Base-by-base conservation (phyloP, 345 rosid genomes). In the Eutrema heterophyllum region DNA sequence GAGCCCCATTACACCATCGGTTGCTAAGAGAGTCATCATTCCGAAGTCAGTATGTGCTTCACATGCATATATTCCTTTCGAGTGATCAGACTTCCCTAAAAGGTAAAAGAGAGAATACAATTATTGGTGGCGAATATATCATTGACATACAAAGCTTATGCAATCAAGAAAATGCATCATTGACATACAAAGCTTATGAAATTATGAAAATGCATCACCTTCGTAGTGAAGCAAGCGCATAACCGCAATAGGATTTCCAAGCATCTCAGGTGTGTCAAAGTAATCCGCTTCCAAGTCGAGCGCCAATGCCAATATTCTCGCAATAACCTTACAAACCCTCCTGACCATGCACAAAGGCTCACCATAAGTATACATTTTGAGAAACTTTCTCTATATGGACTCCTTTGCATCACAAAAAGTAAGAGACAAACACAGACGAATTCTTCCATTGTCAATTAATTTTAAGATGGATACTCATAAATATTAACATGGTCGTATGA, bases 11-110 rank as follows among this genome's bases (percentile, higher is more conserved):
- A 88, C 88, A 48, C 80, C 83, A 77, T 90, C 96, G 1, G 92
- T 93, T 30, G 90, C 92, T 76, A 93, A 77, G 26, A 93, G 94
- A 45, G 97, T 84, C 54, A 93, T 83, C 77, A 91, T 71, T 68
- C 96, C 96, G 18, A 44, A 89, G 80, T 93, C 98, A 53, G 94
- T 84, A 79, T 93, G 98, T 49, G 98, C 94, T 66, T 96, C 97
- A 70, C 91, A 89, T 67, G 85, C 94, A 83, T 59, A 90, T 81
- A 93, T 50, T 68, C 96, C 98, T 69, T 75, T 82, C 0, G 80
- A 80, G 6, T 96, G 97, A 86, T 89, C 89, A 46, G 97, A 89
- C 58, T 80, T 59, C 11, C 67, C 78, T 59, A 40, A 35, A 27
- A 27, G 29, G 29, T 27, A 27, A 27, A 27, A 27, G 3, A 27